Evolutionary conservation across 192 early-diverging fungal genomes (phyloP).

Genomic region (Coemansia sp.): DNA sequence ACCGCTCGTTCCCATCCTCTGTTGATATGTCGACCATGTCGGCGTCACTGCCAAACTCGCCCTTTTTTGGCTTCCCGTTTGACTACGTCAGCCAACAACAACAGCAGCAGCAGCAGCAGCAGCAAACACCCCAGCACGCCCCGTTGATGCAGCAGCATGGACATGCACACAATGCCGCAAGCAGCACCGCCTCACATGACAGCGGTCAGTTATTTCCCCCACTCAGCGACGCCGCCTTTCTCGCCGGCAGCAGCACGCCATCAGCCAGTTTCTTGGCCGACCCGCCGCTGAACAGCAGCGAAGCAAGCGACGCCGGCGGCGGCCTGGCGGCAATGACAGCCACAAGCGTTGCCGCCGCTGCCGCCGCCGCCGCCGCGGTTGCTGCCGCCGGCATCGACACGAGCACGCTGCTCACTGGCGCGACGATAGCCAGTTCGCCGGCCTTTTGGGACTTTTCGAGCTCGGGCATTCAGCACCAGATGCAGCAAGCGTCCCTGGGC

Average conservation of each 20-base stretch:
- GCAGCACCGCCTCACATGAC: conserved; percentile 22
- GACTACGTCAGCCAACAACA: conserved; percentile 9
- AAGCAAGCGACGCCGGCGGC: conserved; percentile 6
- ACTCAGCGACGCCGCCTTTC: conserved; percentile 30
- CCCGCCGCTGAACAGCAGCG: conserved; percentile 1
- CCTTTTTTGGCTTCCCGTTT: conserved; percentile 24
- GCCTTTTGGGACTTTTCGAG: conserved; percentile 6
- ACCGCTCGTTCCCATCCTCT: conserved; percentile 12
- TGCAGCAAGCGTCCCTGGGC: conserved; percentile 4
- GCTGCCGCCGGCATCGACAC: background rate
- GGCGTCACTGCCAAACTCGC: conserved; percentile 43
- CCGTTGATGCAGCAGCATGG: conserved; percentile 5
- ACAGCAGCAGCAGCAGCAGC: conserved; percentile 11
- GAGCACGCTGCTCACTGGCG: background rate
- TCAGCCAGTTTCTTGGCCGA: conserved; percentile 2
- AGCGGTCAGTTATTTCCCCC: conserved; percentile 27
- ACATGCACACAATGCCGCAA: background rate
- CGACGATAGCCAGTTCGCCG: background rate
- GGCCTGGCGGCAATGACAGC: too few relatives aligned
- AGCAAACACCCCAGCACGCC: background rate
- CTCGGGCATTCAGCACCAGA: conserved; percentile 5
- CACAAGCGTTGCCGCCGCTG: background rate
- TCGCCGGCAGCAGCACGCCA: conserved; percentile 1
- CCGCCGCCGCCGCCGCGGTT: conserved; percentile 1
- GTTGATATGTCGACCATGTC: conserved; percentile 32